Base-by-base conservation (phyloP, 2,329 filamentous ascomycete genomes). In the Penicillium sclerotigenum region DNA sequence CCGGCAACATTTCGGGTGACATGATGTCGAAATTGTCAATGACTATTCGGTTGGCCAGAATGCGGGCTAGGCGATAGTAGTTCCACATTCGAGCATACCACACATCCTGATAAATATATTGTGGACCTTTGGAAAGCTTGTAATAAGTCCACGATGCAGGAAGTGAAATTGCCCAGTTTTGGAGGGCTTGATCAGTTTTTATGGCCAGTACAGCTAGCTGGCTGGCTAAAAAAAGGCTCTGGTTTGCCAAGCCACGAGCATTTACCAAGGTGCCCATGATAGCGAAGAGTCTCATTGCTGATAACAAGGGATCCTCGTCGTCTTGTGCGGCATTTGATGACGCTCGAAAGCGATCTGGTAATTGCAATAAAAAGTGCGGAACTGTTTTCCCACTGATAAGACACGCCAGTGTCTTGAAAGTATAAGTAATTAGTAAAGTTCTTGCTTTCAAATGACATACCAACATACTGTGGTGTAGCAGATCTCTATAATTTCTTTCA, bases 31-130 rank as follows among this genome's bases (percentile, higher is more conserved):
- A 34, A 52, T 46, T 45, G 31, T 52, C 40, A 7, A 45, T 18
- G 18, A 52, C 22, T 7, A 52, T 37, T n/a, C 33, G 22, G 24
- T 48, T 48, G 13, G 34, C 43, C 16, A 49, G 16, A 33, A 48
- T 54, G 36, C 26, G 52, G n/a, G 45, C 45, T 22, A 54, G 28
- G n/a, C 52, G 52, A 22, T 49, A 54, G 11, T 54, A 42, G 11
- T 49, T 54, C 52, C 52, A 54, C n/a, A 54, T 48, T 29, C 31
- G 36, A 41, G 52, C 43, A 33, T 36, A 29, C 52, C 52, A 54
- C 5, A 34, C 20, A 4, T 42, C 33, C 4, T 36, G n/a, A 5
- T 49, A 41, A n/a, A 18, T 36, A 14, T 33, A 20, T 28, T 41
- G 26, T 16, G 13, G 10, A 3, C 6, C 22, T 16, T 22, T 20